Evolutionary conservation across 2,329 filamentous ascomycete genomes (phyloP), one percentile per base, ranked within the genome.

Genomic region (Tolypocladium amazonense): DNA sequence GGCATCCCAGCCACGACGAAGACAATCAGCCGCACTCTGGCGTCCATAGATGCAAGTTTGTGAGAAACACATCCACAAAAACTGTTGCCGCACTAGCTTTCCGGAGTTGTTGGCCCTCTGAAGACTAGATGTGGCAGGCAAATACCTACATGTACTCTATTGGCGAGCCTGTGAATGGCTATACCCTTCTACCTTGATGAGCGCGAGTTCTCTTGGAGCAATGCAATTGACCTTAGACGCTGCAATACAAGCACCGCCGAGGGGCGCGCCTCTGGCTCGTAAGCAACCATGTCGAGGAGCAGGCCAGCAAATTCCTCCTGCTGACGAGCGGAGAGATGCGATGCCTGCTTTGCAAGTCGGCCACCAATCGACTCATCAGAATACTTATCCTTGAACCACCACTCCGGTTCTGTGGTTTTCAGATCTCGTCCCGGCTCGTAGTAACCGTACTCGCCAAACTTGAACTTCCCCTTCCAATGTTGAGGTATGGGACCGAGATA

Each of bases 401-500:
- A 61, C 20, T 53, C 59, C n/a, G 57, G 57, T 56, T 61, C 59
- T 45, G 43, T 54, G 9, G 18, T 56, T 1, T 14, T 4, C 15
- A 12, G 53, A 35, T 20, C 25, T 45, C 23, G 39, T 43, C 53
- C 59, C 53, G 35, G 43, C 15, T 61, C 56, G 54, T 14, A 23
- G 35, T 59, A 61, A 15, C 56, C 59, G 57, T 59, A 61, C 53
- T 61, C 57, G 27, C 37, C 9, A 27, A 59, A 61, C 0, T 47
- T 54, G 37, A 58, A 61, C 2, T 18, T 56, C 18, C 54, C 59
- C 43, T 52, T 58, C 59, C 59, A 61, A 11, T 61, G 43, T 47
- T 47, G 25, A n/a, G 59, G 59, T 54, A 59, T 30, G 4, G 59
- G 59, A 54, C 59, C 57, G 45, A 58, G 35, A 47, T 61, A 35